Evolutionary conservation across 768 basidiomycete genomes (phyloP).

Genomic region (Psilocybe cyanescens): DNA sequence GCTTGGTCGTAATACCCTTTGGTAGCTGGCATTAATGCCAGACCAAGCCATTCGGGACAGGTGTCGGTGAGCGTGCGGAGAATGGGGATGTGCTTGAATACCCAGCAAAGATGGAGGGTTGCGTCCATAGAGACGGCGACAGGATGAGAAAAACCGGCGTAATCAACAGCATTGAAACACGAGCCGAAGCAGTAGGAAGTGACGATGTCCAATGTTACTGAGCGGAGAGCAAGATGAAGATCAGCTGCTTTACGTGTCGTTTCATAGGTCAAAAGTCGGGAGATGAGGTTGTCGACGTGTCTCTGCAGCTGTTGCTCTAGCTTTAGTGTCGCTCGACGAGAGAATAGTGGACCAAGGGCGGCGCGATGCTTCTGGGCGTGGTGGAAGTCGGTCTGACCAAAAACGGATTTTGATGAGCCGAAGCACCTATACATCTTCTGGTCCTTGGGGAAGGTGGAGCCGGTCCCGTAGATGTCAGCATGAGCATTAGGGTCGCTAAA

Average conservation of each 20-base stretch:
- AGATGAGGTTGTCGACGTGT: constrained; percentile 29
- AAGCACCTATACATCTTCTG: constrained; percentile 28
- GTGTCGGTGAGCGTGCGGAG: constrained; percentile 16
- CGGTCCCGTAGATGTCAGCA: constrained; percentile 33
- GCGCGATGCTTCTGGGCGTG: constrained; percentile 30
- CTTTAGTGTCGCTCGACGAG: constrained; percentile 34
- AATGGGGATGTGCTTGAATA: constrained; percentile 27
- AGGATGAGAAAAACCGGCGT: constrained; percentile 28
- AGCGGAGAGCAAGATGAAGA: constrained; percentile 28
- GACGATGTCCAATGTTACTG: constrained; percentile 33
- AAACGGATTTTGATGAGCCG: constrained; percentile 28
- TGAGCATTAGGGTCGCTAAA: constrained; percentile 38
- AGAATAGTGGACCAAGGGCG: constrained; percentile 35
- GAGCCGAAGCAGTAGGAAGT: constrained; percentile 34
- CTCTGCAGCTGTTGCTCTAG: constrained; percentile 31
- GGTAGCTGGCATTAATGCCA: constrained; percentile 15
- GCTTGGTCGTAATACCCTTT: constrained; percentile 19
- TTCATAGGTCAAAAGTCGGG: constrained; percentile 7
- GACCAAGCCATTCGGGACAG: constrained; percentile 21
- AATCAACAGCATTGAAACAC: constrained; percentile 26
- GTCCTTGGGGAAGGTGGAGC: constrained; percentile 31
- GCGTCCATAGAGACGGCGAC: constrained; percentile 25
- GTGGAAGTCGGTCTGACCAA: constrained; percentile 28
- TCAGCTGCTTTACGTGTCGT: constrained; percentile 17
- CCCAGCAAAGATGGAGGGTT: constrained; percentile 9